phyloP scores from a whole-genome alignment of 495 filamentous ascomycete genomes.

The Venustampulla echinocandica region DNA sequence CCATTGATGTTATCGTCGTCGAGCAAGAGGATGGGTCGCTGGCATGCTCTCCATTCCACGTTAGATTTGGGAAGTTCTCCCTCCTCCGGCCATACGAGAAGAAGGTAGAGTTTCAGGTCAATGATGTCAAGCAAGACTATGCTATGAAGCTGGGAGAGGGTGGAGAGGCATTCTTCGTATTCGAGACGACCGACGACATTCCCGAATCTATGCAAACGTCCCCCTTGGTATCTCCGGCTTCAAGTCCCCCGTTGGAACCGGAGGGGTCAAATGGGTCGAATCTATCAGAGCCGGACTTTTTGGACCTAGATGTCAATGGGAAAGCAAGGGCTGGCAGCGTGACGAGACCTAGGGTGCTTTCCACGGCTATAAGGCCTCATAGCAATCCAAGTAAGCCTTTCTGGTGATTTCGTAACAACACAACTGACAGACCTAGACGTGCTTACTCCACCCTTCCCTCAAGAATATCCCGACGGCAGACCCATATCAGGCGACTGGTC shows the following conservation, averaged over 20 bases:
- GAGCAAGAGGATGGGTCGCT: conserved; percentile 86
- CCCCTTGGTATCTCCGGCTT: conserved; percentile 77
- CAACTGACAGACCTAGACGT: no score
- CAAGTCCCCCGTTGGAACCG: conserved; percentile 61
- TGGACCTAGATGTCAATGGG: conserved; percentile 53
- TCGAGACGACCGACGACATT: conserved; percentile 84
- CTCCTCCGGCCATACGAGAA: conserved; percentile 93
- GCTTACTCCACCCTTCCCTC: no score
- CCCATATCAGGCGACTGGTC: conserved; percentile 37
- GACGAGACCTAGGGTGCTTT: conserved; percentile 14
- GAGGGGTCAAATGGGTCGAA: conserved; percentile 43
- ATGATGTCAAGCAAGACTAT: conserved; percentile 82
- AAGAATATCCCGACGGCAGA: conserved; percentile 40
- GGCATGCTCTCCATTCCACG: conserved; percentile 94
- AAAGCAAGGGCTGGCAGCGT: conserved; percentile 22
- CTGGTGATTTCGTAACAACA: not conserved
- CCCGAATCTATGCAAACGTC: conserved; percentile 89
- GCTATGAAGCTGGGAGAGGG: conserved; percentile 98
- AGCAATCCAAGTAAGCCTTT: conserved; percentile 19
- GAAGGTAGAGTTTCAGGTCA: conserved; percentile 98
- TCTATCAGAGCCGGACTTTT: conserved; percentile 73
- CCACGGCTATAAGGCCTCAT: conserved; percentile 14
- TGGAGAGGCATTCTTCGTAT: conserved; percentile 97
- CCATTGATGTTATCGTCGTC: conserved; percentile 98
- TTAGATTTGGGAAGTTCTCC: conserved; percentile 98